phyloP scores from a whole-genome alignment of 73 alveolate species.

The Halteria grandinella region DNA sequence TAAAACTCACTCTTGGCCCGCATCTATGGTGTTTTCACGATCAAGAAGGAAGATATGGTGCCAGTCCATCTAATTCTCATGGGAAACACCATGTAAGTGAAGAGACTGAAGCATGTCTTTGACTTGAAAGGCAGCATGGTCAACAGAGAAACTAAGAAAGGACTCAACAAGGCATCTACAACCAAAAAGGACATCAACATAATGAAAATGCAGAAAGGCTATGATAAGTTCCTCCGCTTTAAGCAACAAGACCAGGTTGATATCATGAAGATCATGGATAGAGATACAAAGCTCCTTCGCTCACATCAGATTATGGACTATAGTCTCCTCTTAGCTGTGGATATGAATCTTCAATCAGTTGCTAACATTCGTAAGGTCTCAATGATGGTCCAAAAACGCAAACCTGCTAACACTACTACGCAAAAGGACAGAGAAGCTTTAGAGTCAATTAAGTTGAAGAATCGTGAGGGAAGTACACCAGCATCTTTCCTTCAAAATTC shows the following conservation, averaged over 20 bases:
- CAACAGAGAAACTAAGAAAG: conserved; percentile 76
- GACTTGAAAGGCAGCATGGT: conserved; percentile 93
- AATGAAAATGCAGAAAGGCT: conserved; percentile 31
- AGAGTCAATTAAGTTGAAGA: neutral
- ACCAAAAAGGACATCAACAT: conserved; percentile 84
- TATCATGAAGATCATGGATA: conserved; percentile 28
- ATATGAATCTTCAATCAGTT: conserved; percentile 26
- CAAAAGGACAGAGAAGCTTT: neutral
- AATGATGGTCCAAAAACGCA: no score
- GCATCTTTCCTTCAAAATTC: no score
- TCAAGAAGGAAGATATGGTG: conserved; percentile 81
- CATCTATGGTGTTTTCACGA: conserved; percentile 93
- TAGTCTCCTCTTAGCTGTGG: conserved; percentile 58
- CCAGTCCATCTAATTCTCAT: conserved; percentile 89
- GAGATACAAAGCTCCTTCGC: conserved; percentile 48
- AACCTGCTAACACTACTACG: no score
- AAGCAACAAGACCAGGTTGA: neutral
- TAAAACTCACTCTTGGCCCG: conserved; percentile 84
- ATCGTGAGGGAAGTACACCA: no score
- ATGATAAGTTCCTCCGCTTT: neutral
- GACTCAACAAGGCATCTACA: conserved; percentile 69
- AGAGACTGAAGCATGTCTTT: conserved; percentile 76
- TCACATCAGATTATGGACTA: conserved; percentile 59
- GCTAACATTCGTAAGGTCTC: neutral
- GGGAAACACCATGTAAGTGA: conserved; percentile 86